phyloP scores from a whole-genome alignment of 768 basidiomycete genomes.

The Rhodotorula babjevae region DNA sequence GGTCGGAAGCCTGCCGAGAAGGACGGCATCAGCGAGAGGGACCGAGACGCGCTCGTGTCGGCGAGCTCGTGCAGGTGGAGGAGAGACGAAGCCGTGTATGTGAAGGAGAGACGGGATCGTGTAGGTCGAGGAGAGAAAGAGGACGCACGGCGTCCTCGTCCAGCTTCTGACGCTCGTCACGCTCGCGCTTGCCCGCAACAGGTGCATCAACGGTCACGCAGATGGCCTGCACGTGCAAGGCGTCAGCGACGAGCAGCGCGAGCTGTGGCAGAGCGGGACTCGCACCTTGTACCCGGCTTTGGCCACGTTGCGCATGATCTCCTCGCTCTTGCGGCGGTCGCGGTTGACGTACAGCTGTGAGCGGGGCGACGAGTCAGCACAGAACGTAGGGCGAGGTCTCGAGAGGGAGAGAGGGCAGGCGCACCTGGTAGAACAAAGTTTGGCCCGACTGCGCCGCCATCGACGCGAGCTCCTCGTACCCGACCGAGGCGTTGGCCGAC shows the following conservation, averaged over 20 bases:
- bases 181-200: slow-evolving; percentile 73
- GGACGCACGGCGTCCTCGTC: slow-evolving; percentile 29
- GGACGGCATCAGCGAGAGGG: too few species aligned
- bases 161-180: slow-evolving; percentile 36
- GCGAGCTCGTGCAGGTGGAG: too few species aligned
- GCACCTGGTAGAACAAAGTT: slow-evolving; percentile 49
- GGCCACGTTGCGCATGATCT: slow-evolving; percentile 62
- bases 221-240: slow-evolving; percentile 53
- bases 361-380: not conserved
- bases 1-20: not conserved
- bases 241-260: too few species aligned
- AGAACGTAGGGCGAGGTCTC: too few species aligned
- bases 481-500: slow-evolving; percentile 49
- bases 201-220: slow-evolving; percentile 88
- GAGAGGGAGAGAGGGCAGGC: slow-evolving; percentile 9
- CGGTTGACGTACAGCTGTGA: slow-evolving; percentile 69
- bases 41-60: too few species aligned
- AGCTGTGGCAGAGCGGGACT: not conserved
- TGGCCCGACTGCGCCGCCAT: slow-evolving; percentile 37
- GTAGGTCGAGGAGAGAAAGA: not conserved
- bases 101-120: too few species aligned
- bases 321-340: slow-evolving; percentile 62
- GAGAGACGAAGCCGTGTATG: too few species aligned
- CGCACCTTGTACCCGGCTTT: slow-evolving; percentile 62
- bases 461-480: slow-evolving; percentile 45